Base-by-base conservation (phyloP, 371 early-diverging fungal species). In the Quaeritorhiza haematococci region DNA sequence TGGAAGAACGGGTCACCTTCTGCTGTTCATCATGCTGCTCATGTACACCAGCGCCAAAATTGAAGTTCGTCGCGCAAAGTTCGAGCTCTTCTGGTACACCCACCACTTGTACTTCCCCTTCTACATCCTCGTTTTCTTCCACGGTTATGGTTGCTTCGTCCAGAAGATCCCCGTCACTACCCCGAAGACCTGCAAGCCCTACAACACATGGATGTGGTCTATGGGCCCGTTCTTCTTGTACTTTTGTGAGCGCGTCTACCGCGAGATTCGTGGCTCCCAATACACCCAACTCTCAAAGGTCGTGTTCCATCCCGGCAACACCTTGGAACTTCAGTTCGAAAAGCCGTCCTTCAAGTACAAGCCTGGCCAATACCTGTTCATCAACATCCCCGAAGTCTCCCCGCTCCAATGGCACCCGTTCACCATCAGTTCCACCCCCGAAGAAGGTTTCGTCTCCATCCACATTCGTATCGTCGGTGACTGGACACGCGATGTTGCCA, bases 51-150 rank as follows among this genome's bases (percentile, higher is more conserved):
- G 82, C 35, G 80, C 84, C 26, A 67, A 82, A 33, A 72, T 72
- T 6, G 61, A 65, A 4, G 69, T 84, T 42, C 69, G 84, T 29
- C 58, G 75, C 42, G 67, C 70, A 60, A 71, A 76, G 53, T 80
- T 86, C 63, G 89, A 89, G 67, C 50, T 82, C 56, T 89, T 89
- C 57, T 89, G 85, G 79, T 81, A 78, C 73, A 78, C 83, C 27
- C 89, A 89, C 73, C 88, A 88, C 58, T 63, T 89, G 43, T 83
- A 80, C 53, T 62, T 86, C 46, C 65, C 79, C n/a, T 78, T 80
- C 66, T 67, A 81, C 48, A 48, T 80, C 0, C 68, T 76, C 51
- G 57, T 86, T 46, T 75, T 84, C 68, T 66, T 86, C 57, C 87
- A 87, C 55, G 80, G 76, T 55, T 62, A 67, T 47, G 80, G 82